phyloP scores from a whole-genome alignment of 176 grass and related monocot species.

The Neostapfia colusana region DNA sequence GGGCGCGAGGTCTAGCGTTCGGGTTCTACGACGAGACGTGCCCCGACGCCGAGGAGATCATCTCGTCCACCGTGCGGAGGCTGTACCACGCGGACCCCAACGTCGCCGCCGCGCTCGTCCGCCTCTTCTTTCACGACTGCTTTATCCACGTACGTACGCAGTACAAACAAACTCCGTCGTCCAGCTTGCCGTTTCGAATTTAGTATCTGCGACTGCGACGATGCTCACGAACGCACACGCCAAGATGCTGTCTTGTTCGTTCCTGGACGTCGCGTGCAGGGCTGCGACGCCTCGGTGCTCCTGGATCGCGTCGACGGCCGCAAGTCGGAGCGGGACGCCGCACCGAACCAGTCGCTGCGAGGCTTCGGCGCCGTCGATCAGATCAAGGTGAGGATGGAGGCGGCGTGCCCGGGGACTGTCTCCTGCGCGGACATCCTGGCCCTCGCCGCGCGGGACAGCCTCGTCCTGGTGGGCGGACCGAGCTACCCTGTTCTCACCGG shows the following conservation, averaged over 20 bases:
- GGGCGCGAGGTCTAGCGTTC: slow-evolving; percentile 5
- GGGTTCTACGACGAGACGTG: slow-evolving; percentile 58
- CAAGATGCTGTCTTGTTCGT: background rate
- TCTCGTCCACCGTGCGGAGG: slow-evolving; percentile 39
- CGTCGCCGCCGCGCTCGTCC: slow-evolving; percentile 41
- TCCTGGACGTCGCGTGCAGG: slow-evolving; percentile 11
- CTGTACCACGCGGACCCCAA: slow-evolving; percentile 40
- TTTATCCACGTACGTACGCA: slow-evolving; percentile 51
- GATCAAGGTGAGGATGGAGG: slow-evolving; percentile 50
- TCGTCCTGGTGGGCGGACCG: slow-evolving; percentile 48
- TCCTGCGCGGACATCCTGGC: slow-evolving; percentile 66
- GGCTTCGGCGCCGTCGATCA: slow-evolving; percentile 49
- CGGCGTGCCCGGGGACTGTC: slow-evolving; percentile 43
- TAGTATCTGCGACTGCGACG: background rate
- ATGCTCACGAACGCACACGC: slow-evolving; percentile 23
- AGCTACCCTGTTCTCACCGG: slow-evolving; percentile 54
- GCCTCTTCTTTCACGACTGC: slow-evolving; percentile 62
- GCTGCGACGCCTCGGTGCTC: slow-evolving; percentile 65
- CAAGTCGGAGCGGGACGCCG: slow-evolving; percentile 49
- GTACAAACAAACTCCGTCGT: background rate
- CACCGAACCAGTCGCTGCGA: slow-evolving; percentile 46
- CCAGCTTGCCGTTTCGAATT: background rate
- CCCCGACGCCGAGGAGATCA: slow-evolving; percentile 42
- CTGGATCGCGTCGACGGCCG: slow-evolving; percentile 27
- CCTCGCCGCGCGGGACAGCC: slow-evolving; percentile 48